These are phyloP conservation scores for Beta vulgaris DNA, from an alignment of 148 eudicot genomes.

Conservation along the genomic window DNA sequence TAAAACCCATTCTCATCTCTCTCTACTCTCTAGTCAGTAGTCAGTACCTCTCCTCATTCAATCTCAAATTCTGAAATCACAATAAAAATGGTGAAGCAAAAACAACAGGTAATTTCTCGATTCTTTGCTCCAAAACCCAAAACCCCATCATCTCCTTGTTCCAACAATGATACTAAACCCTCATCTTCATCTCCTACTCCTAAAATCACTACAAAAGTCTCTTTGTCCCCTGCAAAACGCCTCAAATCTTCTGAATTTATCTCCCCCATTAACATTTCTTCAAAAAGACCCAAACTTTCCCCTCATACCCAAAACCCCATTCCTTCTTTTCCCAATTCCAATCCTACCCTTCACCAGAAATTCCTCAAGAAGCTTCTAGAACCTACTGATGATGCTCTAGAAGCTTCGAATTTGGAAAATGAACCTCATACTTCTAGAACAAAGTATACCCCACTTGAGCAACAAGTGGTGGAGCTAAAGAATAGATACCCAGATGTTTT, in stretches of 20 bases:
- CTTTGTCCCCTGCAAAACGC: conserved; percentile 81
- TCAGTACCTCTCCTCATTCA: too few relatives aligned
- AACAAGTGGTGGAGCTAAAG: conserved; percentile 80
- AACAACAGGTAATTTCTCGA: conserved; percentile 84
- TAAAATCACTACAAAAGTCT: conserved; percentile 65
- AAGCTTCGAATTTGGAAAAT: conserved; percentile 29
- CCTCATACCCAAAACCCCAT: conserved; percentile 48
- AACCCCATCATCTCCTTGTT: conserved; percentile 29
- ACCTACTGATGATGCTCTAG: conserved; percentile 51
- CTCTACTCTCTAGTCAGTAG: neutral
- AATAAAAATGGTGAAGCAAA: conserved; percentile 66
- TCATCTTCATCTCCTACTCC: conserved; percentile 46
- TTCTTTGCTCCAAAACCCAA: conserved; percentile 82
- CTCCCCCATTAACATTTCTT: conserved; percentile 34
- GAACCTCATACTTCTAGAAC: conserved; percentile 19
- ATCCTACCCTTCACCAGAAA: conserved; percentile 63
- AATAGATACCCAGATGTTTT: conserved; percentile 68
- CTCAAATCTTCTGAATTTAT: conserved; percentile 44
- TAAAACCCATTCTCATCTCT: neutral
- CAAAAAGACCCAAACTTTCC: conserved; percentile 49
- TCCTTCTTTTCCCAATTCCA: conserved; percentile 40
- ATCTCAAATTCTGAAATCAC: neutral
- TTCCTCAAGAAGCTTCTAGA: conserved; percentile 78
- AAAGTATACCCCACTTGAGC: conserved; percentile 84
- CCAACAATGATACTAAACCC: conserved; percentile 14